Percentiles rank a stretch among this genome's conserved stretches.
Evolutionary conservation across 345 rosid species (phyloP).

Genomic region (Lepidium sativum): DNA sequence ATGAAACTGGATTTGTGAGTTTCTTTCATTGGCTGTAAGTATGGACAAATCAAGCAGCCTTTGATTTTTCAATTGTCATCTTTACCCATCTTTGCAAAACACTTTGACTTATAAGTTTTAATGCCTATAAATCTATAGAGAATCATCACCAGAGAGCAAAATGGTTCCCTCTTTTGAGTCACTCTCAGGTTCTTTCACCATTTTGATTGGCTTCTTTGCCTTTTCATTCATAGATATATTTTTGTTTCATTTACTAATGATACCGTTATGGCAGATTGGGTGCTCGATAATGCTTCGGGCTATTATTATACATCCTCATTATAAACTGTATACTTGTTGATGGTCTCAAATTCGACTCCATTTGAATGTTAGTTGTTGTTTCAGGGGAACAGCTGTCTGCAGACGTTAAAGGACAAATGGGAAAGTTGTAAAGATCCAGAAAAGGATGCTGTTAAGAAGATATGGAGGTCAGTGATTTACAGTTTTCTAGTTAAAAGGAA

Average conservation of each 20-base stretch:
- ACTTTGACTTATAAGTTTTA: constrained; percentile 15
- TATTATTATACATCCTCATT: constrained; percentile 44
- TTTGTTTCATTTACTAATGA: constrained; percentile 20
- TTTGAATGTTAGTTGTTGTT: too few species aligned
- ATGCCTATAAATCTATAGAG: constrained; percentile 15
- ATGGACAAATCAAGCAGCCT: neutral
- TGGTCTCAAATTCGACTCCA: constrained; percentile 15
- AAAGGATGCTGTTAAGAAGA: constrained; percentile 42
- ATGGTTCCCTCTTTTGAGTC: constrained; percentile 19
- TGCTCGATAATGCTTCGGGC: constrained; percentile 51
- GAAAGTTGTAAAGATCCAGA: constrained; percentile 65
- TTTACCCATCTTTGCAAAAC: constrained; percentile 10
- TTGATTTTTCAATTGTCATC: neutral
- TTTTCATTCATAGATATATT: neutral
- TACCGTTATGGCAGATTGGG: constrained; percentile 58
- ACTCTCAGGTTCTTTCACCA: constrained; percentile 20
- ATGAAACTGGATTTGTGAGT: neutral
- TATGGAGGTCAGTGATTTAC: constrained; percentile 49
- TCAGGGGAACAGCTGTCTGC: too few species aligned
- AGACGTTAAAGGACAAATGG: too few species aligned
- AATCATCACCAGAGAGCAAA: constrained; percentile 14
- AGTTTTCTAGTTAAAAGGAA: constrained; percentile 1
- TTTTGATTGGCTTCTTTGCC: constrained; percentile 4
- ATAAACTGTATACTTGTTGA: neutral
- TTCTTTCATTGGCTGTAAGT: neutral